Percentiles rank a stretch among this genome's conserved stretches.
Evolutionary conservation across 164 flowering plant genomes (phyloP).

Genomic region (Brasenia schreberi): DNA sequence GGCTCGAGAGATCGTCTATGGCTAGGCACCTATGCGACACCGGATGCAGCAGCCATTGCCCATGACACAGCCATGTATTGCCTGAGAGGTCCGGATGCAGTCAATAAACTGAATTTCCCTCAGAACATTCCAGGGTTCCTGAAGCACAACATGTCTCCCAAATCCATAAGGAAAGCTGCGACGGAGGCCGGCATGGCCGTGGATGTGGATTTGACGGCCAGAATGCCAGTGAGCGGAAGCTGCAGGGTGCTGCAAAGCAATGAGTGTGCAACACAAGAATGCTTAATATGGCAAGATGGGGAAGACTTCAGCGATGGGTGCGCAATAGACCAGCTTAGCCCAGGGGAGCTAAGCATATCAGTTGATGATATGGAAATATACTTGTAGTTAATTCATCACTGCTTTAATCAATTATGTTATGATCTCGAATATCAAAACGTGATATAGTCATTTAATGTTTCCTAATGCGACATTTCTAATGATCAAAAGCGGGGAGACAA

Average conservation of each 20-base stretch:
- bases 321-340: neutral
- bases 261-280: neutral
- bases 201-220: conserved; percentile 19
- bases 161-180: conserved; percentile 45
- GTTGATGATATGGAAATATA: conserved; percentile 1
- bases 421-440: no score
- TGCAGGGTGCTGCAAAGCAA: neutral
- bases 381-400: neutral
- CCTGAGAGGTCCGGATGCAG: conserved; percentile 20
- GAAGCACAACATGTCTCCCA: conserved; percentile 36
- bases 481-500: no score
- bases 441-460: no score
- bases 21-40: conserved; percentile 54
- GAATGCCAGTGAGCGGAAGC: neutral
- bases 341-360: neutral
- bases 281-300: neutral
- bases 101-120: conserved; percentile 39
- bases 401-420: no score
- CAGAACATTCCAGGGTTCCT: conserved; percentile 13
- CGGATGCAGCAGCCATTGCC: conserved; percentile 67
- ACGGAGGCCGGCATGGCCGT: conserved; percentile 57
- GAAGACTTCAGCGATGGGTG: neutral
- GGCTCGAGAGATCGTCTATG: conserved; percentile 49
- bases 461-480: no score
- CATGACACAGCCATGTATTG: conserved; percentile 54